Percentiles rank a stretch among this genome's conserved stretches.
These are phyloP conservation scores for Dothideomycetes sp. DNA, from an alignment of 2,329 filamentous ascomycete species.

Conservation along the genomic window DNA sequence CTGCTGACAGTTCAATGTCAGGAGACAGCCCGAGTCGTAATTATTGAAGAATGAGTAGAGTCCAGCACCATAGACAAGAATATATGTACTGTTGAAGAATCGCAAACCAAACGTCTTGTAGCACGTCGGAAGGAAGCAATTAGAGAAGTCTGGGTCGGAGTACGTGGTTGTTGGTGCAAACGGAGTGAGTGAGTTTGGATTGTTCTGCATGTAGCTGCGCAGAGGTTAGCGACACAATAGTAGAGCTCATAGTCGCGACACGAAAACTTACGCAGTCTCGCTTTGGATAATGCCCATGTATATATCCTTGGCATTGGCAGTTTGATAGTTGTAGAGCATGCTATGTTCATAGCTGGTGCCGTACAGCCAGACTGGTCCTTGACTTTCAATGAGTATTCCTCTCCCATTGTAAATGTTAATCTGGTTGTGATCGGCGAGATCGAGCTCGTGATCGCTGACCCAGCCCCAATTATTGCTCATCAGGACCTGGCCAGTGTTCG, in stretches of 20 bases:
- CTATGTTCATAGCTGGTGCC: constrained; percentile 56
- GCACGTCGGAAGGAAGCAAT: constrained; percentile 44
- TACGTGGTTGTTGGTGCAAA: constrained; percentile 49
- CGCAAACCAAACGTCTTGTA: constrained; percentile 70
- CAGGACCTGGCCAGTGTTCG: constrained; percentile 51
- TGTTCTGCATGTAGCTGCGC: constrained; percentile 58
- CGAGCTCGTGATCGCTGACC: constrained; percentile 86
- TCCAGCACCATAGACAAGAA: constrained; percentile 62
- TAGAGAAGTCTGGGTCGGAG: constrained; percentile 58
- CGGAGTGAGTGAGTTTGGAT: constrained; percentile 60
- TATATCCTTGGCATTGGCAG: constrained; percentile 64
- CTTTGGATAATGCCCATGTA: constrained; percentile 80
- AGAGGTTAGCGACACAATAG: not conserved
- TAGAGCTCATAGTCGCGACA: constrained; percentile 4
- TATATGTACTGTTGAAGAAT: constrained; percentile 53
- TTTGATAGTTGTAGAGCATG: constrained; percentile 68
- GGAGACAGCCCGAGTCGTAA: constrained; percentile 61
- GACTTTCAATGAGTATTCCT: constrained; percentile 60
- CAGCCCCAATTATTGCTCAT: constrained; percentile 89
- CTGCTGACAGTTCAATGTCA: constrained; percentile 58
- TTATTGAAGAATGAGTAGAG: constrained; percentile 79
- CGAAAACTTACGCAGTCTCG: constrained; percentile 70
- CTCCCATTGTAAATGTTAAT: constrained; percentile 81
- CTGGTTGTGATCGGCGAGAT: constrained; percentile 58
- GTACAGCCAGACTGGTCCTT: constrained; percentile 40